Percentiles rank a stretch among this genome's conserved stretches.
Conservation (phyloP, 2,329 filamentous ascomycete genomes). For the Cytospora piceae region DNA sequence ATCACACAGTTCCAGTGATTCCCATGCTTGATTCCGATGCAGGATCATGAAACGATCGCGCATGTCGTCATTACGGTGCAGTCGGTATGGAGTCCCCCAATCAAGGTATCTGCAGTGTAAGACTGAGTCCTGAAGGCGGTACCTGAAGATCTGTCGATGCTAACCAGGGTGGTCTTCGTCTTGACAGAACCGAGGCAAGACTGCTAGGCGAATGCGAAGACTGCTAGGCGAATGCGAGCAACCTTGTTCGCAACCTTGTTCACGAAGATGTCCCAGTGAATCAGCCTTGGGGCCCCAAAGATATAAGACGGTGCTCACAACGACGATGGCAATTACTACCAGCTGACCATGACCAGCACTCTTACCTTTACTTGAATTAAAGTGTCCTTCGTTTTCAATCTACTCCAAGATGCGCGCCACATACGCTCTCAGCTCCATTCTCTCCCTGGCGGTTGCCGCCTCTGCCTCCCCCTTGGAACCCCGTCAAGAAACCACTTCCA, state of each 20-base stretch:
- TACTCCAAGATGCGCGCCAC: conserved; percentile 21
- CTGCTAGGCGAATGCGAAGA: conserved; percentile 1
- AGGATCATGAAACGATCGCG: neutral
- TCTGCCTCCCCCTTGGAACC: conserved; percentile 9
- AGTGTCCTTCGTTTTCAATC: neutral
- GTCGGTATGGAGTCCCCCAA: neutral
- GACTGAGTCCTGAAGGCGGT: conserved; percentile 7
- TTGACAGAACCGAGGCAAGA: neutral
- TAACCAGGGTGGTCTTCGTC: neutral
- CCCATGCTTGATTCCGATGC: conserved; percentile 5
- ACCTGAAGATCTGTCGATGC: conserved; percentile 2
- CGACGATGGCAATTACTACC: neutral
- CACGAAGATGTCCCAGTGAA: too few relatives aligned
- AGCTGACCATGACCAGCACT: neutral
- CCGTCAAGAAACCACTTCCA: conserved; percentile 21
- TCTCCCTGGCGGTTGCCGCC: conserved; percentile 19
- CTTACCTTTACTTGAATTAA: neutral
- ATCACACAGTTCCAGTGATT: neutral
- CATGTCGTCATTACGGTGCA: conserved; percentile 8
- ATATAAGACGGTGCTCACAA: conserved; percentile 1
- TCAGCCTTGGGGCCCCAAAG: neutral
- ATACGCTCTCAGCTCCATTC: conserved; percentile 4
- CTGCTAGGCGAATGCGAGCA: too few relatives aligned
- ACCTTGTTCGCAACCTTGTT: too few relatives aligned
- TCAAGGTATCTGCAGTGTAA: neutral